Base-by-base conservation (phyloP, 2,329 filamentous ascomycete species). In the Aspergillus calidoustus region DNA sequence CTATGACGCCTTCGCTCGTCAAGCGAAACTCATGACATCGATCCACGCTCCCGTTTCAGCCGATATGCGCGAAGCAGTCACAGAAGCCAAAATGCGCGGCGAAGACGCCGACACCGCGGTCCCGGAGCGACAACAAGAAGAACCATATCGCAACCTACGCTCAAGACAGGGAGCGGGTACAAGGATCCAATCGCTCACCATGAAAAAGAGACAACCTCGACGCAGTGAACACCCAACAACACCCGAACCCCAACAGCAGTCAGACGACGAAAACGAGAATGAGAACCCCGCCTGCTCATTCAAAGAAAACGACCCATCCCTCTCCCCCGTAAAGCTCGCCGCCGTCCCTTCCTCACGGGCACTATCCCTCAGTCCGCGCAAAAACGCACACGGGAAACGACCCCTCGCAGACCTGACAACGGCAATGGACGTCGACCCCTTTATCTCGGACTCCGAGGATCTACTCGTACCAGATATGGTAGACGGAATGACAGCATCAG, bases 1-100 rank as follows among this genome's bases (percentile, higher is more conserved):
- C 66, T 89, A 84, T 72, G 80, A 82, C 5, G 80, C 79, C 0
- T 89, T 86, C 68, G 82, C 82, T 53, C 78, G 82, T 54, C 78
- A 87, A 61, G 87, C 86, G 17, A 83, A 79, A 72, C 72, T 89
- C 49, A 88, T 88, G 86, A 86, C 85, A 3, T 83, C 82, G 3
- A 86, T 89, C 13, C 86, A 89, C 68, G 86, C 87, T 9, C 78
- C 77, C 0, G 77, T 88, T 19, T 84, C 85, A 0, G 60, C 65
- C 19, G 75, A 79, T 15, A 64, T 87, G 57, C 72, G 68, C 54
- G 72, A 72, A 0, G 76, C 76, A 11, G 86, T 85, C 2, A 68
- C 69, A 19, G 83, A 86, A 64, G 86, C 87, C 13, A 86, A 84
- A 71, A 76, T 75, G 61, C 74, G 83, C 54, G 84, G 84, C 3